A percentile compares a stretch with the other conserved stretches of the same genome.
Conservation (phyloP, 495 filamentous ascomycete species). For the Darksidea phi region DNA sequence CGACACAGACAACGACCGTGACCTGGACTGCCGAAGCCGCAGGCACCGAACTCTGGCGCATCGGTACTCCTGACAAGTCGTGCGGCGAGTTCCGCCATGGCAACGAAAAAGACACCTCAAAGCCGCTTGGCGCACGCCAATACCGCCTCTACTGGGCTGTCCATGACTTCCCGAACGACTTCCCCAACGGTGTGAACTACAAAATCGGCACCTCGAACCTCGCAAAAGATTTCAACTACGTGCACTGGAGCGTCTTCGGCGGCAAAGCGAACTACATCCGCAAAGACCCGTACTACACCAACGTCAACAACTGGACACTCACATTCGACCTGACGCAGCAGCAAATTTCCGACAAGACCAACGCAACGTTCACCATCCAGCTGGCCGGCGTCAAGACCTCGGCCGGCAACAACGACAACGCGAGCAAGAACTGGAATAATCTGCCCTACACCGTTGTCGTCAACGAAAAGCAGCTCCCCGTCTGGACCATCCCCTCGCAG, state of each 20-base stretch:
- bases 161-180: conserved; percentile 56
- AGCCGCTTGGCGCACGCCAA: conserved; percentile 51
- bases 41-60: conserved; percentile 55
- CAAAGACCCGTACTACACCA: conserved; percentile 25
- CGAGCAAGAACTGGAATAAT: conserved; percentile 49
- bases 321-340: conserved; percentile 42
- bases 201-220: conserved; percentile 51
- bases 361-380: conserved; percentile 57
- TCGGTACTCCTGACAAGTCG: conserved; percentile 57
- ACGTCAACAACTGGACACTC: conserved; percentile 56
- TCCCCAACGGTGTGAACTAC: conserved; percentile 53
- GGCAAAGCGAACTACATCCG: conserved; percentile 35
- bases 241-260: conserved; percentile 58
- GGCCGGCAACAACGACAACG: conserved; percentile 56
- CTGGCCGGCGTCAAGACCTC: conserved; percentile 58
- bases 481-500: conserved; percentile 48
- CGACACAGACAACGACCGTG: conserved; percentile 8
- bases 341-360: conserved; percentile 33
- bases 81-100: conserved; percentile 57
- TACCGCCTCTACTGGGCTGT: conserved; percentile 56
- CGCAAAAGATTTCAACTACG: conserved; percentile 52
- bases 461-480: conserved; percentile 47
- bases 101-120: conserved; percentile 45
- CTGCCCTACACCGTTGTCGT: conserved; percentile 47
- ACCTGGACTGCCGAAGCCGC: conserved; percentile 52